phyloP scores from a whole-genome alignment of 768 basidiomycete species.

The Auriculariales sp. region DNA sequence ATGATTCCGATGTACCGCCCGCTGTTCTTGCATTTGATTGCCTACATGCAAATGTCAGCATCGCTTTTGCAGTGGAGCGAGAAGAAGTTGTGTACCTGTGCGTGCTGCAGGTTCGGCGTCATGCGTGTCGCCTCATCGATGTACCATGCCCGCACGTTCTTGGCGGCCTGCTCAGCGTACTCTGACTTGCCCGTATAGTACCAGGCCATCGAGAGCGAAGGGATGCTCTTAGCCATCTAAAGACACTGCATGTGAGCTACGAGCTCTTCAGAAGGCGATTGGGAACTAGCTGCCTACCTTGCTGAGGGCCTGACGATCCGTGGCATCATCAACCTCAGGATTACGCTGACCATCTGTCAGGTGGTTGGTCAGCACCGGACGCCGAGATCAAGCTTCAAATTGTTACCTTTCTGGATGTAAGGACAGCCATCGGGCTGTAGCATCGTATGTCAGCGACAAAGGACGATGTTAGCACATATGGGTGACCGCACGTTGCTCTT shows the following conservation, averaged over 20 bases:
- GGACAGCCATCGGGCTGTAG: no score
- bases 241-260: background rate
- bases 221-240: background rate
- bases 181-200: background rate
- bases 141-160: background rate
- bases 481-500: no score
- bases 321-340: background rate
- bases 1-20: background rate
- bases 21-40: no score
- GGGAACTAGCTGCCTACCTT: background rate
- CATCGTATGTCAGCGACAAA: no score
- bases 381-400: no score
- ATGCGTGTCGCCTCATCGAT: background rate
- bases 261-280: no score
- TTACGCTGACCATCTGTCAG: no score
- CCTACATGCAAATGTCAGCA: background rate
- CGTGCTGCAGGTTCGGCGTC: background rate
- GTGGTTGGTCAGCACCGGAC: no score
- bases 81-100: no score
- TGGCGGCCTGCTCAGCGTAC: background rate
- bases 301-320: background rate
- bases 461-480: no score
- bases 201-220: background rate
- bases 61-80: background rate
- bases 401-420: no score